These are phyloP conservation scores for Sordaria brevicollis DNA, from an alignment of 495 filamentous ascomycete genomes.

Conservation along the genomic window DNA sequence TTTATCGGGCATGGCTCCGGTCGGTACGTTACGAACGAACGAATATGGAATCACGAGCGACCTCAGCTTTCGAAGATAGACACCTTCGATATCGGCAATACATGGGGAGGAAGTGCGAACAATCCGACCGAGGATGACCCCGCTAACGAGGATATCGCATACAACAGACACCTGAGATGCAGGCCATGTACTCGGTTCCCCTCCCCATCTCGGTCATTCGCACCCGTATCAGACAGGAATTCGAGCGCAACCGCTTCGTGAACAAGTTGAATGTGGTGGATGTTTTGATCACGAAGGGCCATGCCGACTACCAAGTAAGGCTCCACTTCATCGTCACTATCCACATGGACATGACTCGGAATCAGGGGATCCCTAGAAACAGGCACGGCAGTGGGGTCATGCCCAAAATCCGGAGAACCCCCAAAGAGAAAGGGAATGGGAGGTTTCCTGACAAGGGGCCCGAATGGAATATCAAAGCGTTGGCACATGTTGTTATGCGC, in stretches of 20 bases:
- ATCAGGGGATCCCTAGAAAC: background rate
- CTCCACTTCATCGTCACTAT: background rate
- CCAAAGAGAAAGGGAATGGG: background rate
- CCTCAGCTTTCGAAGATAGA: background rate
- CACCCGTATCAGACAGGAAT: slow-evolving; percentile 92
- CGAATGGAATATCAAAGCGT: background rate
- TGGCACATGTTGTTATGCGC: background rate
- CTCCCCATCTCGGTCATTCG: slow-evolving; percentile 81
- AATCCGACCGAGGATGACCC: background rate
- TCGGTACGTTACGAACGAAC: slow-evolving; percentile 51
- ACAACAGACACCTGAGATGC: slow-evolving; percentile 81
- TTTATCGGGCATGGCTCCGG: slow-evolving; percentile 90
- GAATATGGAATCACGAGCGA: background rate
- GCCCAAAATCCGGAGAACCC: background rate
- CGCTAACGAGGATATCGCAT: slow-evolving; percentile 3
- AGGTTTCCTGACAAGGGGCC: background rate
- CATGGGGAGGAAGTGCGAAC: background rate
- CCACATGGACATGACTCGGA: background rate
- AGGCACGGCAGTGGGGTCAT: background rate
- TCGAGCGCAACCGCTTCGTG: slow-evolving; percentile 90
- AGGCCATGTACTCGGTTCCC: slow-evolving; percentile 87
- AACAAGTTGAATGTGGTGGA: slow-evolving; percentile 81
- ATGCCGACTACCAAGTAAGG: slow-evolving; percentile 76
- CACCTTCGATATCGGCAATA: background rate
- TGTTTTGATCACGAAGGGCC: slow-evolving; percentile 75